Base-by-base conservation (phyloP, 495 filamentous ascomycete species). In the Trichoderma virens region DNA sequence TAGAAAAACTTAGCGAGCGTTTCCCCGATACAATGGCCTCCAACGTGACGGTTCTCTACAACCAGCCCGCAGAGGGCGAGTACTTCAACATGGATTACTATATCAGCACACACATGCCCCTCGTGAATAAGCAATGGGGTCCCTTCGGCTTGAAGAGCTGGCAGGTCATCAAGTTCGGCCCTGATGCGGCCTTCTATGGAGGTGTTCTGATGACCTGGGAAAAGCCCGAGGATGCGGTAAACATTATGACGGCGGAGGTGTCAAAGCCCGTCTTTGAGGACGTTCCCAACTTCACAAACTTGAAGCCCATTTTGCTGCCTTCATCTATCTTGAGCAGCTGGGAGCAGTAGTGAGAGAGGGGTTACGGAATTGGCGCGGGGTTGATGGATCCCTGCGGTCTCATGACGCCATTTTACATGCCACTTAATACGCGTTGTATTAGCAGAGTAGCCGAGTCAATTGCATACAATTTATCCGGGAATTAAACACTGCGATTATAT, bases 61-160 rank as follows among this genome's bases (percentile, higher is more conserved):
- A 0, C 31, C 28, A 61, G 31, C 59, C n/a, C 30, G 18, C 14
- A 13, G 59, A 61, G 31, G 59, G 59, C 59, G 59, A 34, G 28
- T 23, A 6, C 59, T 61, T 61, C 35, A 31, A 61, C 31, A 34
- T 35, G 31, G 35, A 61, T 7, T 61, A 61, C 59, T 61, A 61
- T 14, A 20, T 61, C 59, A 39, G 38, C 59, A 61, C 14, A 13
- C 59, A 61, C 59, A 61, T 61, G 59, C 59, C 59, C 31, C n/a
- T 61, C 31, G 59, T n/a, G 5, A 39, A 61, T 31, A n/a, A 30
- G 18, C 30, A 20, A 1, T 61, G 59, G 59, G 38, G 16, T 30
- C 59, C 59, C 4, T 18, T 39, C 16, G 59, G 59, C 18, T 31
- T 61, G 7, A 7, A 38, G 31, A 61, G 20, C 31, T 61, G 59